Percentiles rank a stretch among this genome's conserved stretches.
Conservation (phyloP, 352 stramenopile genomes). For the Phytophthora uliginosa region DNA sequence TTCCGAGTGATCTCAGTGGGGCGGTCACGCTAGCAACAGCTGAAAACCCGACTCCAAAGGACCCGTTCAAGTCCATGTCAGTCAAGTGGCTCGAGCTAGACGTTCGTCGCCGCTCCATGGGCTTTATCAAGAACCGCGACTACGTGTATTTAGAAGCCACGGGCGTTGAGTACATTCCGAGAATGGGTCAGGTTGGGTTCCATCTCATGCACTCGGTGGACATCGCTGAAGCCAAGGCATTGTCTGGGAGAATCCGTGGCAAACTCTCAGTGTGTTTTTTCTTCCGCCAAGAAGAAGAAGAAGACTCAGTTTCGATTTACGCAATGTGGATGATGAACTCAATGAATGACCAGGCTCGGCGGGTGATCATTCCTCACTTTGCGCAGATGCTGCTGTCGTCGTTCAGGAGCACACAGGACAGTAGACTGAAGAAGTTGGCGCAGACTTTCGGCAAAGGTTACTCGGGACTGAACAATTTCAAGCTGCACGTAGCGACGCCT, state of each 20-base stretch:
- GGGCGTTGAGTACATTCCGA: conserved; percentile 37
- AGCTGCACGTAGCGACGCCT: conserved; percentile 8
- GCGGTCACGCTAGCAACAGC: conserved; percentile 25
- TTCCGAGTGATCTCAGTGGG: conserved; percentile 44
- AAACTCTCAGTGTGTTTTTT: conserved; percentile 46
- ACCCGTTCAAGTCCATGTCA: conserved; percentile 44
- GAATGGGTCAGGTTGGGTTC: conserved; percentile 50
- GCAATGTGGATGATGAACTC: conserved; percentile 40
- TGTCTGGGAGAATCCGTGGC: conserved; percentile 37
- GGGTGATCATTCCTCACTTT: conserved; percentile 22
- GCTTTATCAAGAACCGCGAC: conserved; percentile 51
- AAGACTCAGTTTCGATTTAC: conserved; percentile 46
- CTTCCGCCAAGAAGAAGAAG: conserved; percentile 39
- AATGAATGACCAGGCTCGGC: conserved; percentile 29
- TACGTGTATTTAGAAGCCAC: conserved; percentile 62
- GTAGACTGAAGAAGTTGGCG: conserved; percentile 35
- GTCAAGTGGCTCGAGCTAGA: conserved; percentile 46
- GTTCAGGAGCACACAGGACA: conserved; percentile 22
- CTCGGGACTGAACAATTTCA: conserved; percentile 20
- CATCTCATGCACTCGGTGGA: conserved; percentile 54
- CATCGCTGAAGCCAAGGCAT: conserved; percentile 20
- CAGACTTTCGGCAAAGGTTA: conserved; percentile 24
- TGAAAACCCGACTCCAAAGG: conserved; percentile 37
- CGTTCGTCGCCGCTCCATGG: conserved; percentile 28
- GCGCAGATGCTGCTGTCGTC: conserved; percentile 32